Evolutionary conservation across 2,329 filamentous ascomycete genomes (phyloP).

Genomic region (Akanthomyces muscarius): DNA sequence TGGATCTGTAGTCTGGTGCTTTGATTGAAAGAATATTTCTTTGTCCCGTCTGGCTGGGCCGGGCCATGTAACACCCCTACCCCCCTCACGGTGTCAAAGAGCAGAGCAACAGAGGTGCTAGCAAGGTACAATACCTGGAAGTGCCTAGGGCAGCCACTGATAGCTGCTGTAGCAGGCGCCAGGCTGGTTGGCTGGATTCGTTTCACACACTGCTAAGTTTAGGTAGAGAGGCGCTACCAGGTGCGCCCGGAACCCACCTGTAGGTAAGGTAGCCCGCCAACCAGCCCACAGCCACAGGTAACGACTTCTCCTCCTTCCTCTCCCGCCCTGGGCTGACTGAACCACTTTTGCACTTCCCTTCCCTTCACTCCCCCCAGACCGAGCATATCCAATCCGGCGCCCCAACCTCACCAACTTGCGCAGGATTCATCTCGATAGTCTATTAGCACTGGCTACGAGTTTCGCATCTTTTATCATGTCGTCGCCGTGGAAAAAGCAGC

Average conservation of each 20-base stretch:
- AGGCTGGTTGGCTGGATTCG: not conserved
- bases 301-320: conserved; percentile 1
- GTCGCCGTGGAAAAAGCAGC: conserved; percentile 60
- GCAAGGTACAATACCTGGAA: no score
- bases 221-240: not conserved
- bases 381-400: not conserved
- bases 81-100: no score
- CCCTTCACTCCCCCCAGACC: conserved; percentile 10
- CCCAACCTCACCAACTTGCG: not conserved
- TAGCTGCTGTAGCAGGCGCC: not conserved
- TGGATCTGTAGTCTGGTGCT: not conserved
- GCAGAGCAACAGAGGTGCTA: no score
- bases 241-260: not conserved
- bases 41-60: conserved; percentile 1
- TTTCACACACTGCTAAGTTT: not conserved
- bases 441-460: not conserved
- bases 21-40: conserved; percentile 1
- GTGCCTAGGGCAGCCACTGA: not conserved
- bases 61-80: not conserved
- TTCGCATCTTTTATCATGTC: conserved; percentile 41
- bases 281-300: not conserved
- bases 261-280: not conserved
- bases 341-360: conserved; percentile 14
- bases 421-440: not conserved
- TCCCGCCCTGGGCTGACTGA: not conserved